Evolutionary conservation across 352 stramenopile species (phyloP).

Genomic region (Salisapilia sapeloensis): DNA sequence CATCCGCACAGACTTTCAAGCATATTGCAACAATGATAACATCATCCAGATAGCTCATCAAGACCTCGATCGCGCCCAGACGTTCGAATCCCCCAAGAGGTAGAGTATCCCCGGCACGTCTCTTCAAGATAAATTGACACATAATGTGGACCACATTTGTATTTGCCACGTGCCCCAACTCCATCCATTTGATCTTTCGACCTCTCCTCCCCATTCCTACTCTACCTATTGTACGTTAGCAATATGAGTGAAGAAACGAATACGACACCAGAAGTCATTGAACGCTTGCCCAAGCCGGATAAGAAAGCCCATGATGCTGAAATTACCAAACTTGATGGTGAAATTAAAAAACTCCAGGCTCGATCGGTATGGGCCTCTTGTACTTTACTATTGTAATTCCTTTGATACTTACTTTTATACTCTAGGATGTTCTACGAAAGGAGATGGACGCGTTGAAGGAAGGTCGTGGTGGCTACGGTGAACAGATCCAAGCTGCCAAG

Average conservation of each 20-base stretch:
- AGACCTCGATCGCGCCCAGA: constrained; percentile 11
- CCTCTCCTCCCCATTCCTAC: too few relatives aligned
- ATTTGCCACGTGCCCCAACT: too few relatives aligned
- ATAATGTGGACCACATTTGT: background rate
- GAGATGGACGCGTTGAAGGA: constrained; percentile 74
- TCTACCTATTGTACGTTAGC: too few relatives aligned
- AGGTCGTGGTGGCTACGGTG: constrained; percentile 63
- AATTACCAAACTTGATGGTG: constrained; percentile 66
- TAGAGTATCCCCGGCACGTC: constrained; percentile 5
- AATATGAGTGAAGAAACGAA: too few relatives aligned
- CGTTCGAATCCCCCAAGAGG: constrained; percentile 27
- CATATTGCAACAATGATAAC: constrained; percentile 6
- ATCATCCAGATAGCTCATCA: constrained; percentile 31
- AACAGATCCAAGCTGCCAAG: constrained; percentile 82
- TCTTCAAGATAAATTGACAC: background rate
- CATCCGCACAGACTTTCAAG: constrained; percentile 35
- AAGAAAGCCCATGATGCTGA: constrained; percentile 83
- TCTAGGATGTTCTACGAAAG: constrained; percentile 28
- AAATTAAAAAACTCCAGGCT: constrained; percentile 88
- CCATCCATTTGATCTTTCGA: too few relatives aligned
- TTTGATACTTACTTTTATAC: background rate
- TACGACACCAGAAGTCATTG: constrained; percentile 37
- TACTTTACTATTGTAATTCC: background rate
- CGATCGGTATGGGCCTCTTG: constrained; percentile 18
- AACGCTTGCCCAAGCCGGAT: constrained; percentile 69